Base-by-base conservation (phyloP, 1,139 yeast species). In the Hemisphaericaspora subhashii region DNA sequence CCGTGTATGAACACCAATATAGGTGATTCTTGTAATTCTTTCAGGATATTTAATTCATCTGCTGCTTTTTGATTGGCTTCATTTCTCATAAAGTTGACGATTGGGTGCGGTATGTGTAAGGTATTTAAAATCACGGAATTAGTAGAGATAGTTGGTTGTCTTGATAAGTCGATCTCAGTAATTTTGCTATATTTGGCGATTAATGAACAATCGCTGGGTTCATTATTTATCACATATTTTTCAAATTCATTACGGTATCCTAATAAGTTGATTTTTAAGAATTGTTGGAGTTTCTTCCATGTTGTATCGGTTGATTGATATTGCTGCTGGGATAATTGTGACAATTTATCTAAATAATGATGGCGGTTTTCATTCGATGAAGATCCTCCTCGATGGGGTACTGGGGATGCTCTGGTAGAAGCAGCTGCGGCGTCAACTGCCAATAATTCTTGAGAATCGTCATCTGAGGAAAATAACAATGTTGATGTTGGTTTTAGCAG, bases 1-100 rank as follows among this genome's bases (percentile, higher is more conserved):
- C 94, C 94, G 57, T 85, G 94, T 16, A 85, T 53, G 38, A 85
- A 74, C 11, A 85, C 65, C 11, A 83, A 57, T 4, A 79, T 64
- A 0, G 94, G 92, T 36, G 81, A 60, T 16, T 67, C 68, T 18
- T 65, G 60, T 30, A 79, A 60, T 37, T 72, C 72, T 13, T 53
- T 48, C 42, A 58, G 48, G 12, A 73, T 62, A 35, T 59, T 57
- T 3, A 53, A 40, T 33, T 44, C 60, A 28, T 40, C 53, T 42
- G 44, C 48, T 32, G 32, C 47, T 30, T 42, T 48, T 31, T 45
- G 58, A 39, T 55, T 62, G 34, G 51, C 58, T 43, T 58, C 74
- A 39, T 75, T 66, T 34, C 64, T 65, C 57, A 73, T 67, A 46
- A 72, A 77, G 41, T 66, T 74, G 18, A 67, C 53, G 36, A 79